Base-by-base conservation (phyloP, 2,329 filamentous ascomycete species). In the Aureobasidium leucospermi region DNA sequence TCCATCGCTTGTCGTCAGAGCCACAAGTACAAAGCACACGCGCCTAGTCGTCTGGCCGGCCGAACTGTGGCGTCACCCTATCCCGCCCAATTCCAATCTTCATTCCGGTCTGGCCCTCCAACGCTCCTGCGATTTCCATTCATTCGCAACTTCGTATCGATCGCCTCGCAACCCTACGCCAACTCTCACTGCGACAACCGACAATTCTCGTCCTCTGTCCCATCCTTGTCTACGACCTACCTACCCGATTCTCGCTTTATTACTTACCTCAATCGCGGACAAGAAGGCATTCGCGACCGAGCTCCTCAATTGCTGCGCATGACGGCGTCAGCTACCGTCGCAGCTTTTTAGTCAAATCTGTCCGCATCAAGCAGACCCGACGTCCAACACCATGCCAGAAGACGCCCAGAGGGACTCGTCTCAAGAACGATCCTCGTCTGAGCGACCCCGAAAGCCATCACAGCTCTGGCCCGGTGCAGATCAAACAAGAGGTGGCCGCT, bases 101-200 rank as follows among this genome's bases (percentile, higher is more conserved):
- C 47, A 49, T 38, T 46, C 47, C 32, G 31, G 34, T 32, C 51
- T 43, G 38, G 51, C 51, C 51, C 51, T 39, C 43, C 47, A 49
- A 53, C 49, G 49, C 36, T 53, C 49, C 49, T 29, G 16, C 49
- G 38, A 29, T 36, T 23, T 41, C 34, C 48, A 41, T 29, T 42
- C 49, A 51, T 39, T 53, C 28, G 5, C 8, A 39, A 11, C 49
- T 39, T 53, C 28, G 5, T 6, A 39, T 19, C 49, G 38, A 16
- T 15, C 15, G 31, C 36, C 49, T 16, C 36, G 36, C 16, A n/a
- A 6, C 16, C 49, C 49, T 53, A 42, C 36, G 36, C 36, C 36
- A 38, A 28, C 36, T 10, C 49, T 13, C 41, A 42, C 38, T 53
- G 34, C 36, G 49, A 53, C 38, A 13, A 42, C 28, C 51, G 15